phyloP scores from a whole-genome alignment of 805 yeast genomes.

The Candida coleopterorum region DNA sequence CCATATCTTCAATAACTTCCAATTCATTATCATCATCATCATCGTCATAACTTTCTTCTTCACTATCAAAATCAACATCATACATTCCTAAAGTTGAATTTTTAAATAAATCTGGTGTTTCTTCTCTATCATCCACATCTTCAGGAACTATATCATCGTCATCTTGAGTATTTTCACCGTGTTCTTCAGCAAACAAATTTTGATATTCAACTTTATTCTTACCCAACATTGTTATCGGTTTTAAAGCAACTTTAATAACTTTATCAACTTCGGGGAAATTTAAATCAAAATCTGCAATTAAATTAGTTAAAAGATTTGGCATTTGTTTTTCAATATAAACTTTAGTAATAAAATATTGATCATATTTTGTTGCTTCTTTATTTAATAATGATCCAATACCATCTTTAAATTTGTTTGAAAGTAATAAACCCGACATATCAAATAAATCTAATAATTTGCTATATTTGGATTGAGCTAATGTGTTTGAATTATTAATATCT shows the following conservation, averaged over 20 bases:
- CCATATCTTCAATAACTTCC: constrained; percentile 60
- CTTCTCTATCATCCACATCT: constrained; percentile 63
- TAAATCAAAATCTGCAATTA: constrained; percentile 64
- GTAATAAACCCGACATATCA: constrained; percentile 42
- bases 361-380: constrained; percentile 47
- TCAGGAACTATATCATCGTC: constrained; percentile 32
- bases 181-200: constrained; percentile 50
- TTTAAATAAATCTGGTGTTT: constrained; percentile 75
- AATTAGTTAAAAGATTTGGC: constrained; percentile 50
- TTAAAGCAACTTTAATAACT: constrained; percentile 54
- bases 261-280: constrained; percentile 64
- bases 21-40: constrained; percentile 47
- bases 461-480: constrained; percentile 42
- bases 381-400: constrained; percentile 42
- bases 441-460: constrained; percentile 51
- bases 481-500: constrained; percentile 32
- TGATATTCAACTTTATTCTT: constrained; percentile 53
- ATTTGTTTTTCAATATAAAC: constrained; percentile 65
- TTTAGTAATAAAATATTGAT: constrained; percentile 59
- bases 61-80: constrained; percentile 70
- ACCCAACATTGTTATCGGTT: constrained; percentile 55
- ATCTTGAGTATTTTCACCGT: constrained; percentile 50
- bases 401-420: constrained; percentile 41
- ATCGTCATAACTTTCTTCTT: constrained; percentile 50
- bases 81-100: constrained; percentile 94